Evolutionary conservation across 2,329 filamentous ascomycete species (phyloP).

Genomic region (Aaosphaeria arxii): DNA sequence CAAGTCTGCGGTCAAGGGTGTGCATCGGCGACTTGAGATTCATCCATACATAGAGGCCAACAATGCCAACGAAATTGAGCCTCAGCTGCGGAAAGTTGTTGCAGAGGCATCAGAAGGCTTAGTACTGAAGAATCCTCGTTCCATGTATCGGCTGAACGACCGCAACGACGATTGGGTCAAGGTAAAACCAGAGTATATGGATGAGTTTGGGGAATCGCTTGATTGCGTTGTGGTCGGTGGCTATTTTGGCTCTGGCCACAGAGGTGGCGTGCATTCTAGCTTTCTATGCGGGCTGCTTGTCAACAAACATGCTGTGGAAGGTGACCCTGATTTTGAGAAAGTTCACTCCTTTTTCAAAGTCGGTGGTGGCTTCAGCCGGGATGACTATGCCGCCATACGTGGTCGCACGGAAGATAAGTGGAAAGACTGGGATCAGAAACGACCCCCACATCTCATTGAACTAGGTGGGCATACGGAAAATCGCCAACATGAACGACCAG

Average conservation of each 20-base stretch:
- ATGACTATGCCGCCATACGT: conserved; percentile 79
- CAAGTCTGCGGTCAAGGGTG: conserved; percentile 64
- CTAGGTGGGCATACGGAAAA: conserved; percentile 68
- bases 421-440: conserved; percentile 76
- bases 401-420: conserved; percentile 90
- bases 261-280: conserved; percentile 78
- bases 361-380: conserved; percentile 83
- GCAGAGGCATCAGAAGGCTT: conserved; percentile 85
- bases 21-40: conserved; percentile 77
- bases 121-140: conserved; percentile 89
- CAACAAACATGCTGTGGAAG: conserved; percentile 63
- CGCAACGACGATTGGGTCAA: conserved; percentile 98
- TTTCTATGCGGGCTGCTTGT: conserved; percentile 87
- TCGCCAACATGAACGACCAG: conserved; percentile 72
- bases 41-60: conserved; percentile 69
- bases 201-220: conserved; percentile 87
- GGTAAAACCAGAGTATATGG: conserved; percentile 98
- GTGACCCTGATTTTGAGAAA: conserved; percentile 61
- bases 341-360: conserved; percentile 97
- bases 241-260: conserved; percentile 83
- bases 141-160: conserved; percentile 80
- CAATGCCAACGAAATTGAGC: conserved; percentile 71
- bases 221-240: conserved; percentile 88
- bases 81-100: conserved; percentile 75
- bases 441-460: conserved; percentile 76